Conservation (phyloP, 2,329 filamentous ascomycete species). For the Epicoccum nigrum region DNA sequence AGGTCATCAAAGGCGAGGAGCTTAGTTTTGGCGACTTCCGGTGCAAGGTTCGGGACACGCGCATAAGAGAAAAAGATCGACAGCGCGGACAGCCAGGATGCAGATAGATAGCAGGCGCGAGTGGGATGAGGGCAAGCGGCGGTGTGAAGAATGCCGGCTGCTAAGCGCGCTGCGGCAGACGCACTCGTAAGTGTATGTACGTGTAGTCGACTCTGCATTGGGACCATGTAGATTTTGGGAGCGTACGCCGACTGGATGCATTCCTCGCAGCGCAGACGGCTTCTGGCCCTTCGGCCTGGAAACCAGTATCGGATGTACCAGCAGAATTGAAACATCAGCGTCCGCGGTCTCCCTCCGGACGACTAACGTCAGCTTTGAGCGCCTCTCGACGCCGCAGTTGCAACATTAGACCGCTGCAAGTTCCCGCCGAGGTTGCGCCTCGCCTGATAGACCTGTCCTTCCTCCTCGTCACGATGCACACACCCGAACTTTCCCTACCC, state of each 20-base stretch:
- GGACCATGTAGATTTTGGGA: constrained; percentile 6
- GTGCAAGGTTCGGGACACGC: constrained; percentile 4
- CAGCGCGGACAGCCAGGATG: constrained; percentile 12
- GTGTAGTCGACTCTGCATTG: constrained; percentile 13
- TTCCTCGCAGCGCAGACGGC: constrained; percentile 9
- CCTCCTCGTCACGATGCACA: constrained; percentile 8
- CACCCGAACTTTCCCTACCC: constrained; percentile 7
- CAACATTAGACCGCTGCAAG: constrained; percentile 8
- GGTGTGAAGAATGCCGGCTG: constrained; percentile 17
- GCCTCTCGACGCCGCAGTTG: neutral
- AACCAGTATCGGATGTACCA: constrained; percentile 2
- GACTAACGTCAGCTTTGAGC: neutral
- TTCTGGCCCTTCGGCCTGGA: constrained; percentile 7
- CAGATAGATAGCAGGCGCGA: constrained; percentile 11
- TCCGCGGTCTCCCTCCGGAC: constrained; percentile 6
- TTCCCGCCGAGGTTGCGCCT: constrained; percentile 16
- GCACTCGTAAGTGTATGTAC: constrained; percentile 18
- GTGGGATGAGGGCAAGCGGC: constrained; percentile 17
- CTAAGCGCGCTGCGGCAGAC: constrained; percentile 19
- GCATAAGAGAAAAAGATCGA: constrained; percentile 13
- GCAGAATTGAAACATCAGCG: constrained; percentile 9
- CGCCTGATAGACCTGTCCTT: constrained; percentile 3
- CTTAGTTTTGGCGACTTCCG: constrained; percentile 5
- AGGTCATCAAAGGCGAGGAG: neutral
- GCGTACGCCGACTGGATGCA: constrained; percentile 9